Conservation (phyloP, 345 rosid genomes). For the Acer negundo region DNA sequence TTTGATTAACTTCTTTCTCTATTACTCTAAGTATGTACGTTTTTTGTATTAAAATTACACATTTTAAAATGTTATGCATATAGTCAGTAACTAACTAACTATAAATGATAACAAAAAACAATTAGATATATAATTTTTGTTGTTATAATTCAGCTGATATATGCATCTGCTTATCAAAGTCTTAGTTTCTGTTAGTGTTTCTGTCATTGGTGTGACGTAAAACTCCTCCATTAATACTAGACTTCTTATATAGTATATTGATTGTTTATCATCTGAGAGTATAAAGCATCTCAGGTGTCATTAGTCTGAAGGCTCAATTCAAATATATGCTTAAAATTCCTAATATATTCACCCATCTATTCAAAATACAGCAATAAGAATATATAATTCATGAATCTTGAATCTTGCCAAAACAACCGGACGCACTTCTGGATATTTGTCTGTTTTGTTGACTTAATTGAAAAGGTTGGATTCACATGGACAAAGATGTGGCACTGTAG, state of each 20-base stretch:
- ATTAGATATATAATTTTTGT: too few relatives aligned
- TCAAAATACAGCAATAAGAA: neutral
- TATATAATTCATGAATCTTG: neutral
- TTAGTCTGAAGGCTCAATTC: neutral
- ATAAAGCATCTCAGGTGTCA: neutral
- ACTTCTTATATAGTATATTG: neutral
- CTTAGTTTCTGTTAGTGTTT: neutral
- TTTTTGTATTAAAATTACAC: neutral
- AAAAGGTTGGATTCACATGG: neutral
- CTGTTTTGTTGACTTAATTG: conserved; percentile 1
- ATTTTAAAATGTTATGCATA: too few relatives aligned
- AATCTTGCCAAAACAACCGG: neutral
- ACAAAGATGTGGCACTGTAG: neutral
- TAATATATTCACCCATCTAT: neutral
- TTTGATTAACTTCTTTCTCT: neutral
- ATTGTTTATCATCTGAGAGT: neutral
- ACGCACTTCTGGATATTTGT: neutral
- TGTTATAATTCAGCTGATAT: neutral
- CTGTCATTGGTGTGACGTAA: neutral
- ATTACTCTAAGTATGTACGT: neutral
- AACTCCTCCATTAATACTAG: neutral
- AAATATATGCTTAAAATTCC: neutral
- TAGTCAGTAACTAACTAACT: neutral
- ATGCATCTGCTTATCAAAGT: neutral
- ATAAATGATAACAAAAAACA: neutral